These are phyloP conservation scores for Phycomyces nitens DNA, from an alignment of 192 early-diverging fungal genomes.

Conservation along the genomic window DNA sequence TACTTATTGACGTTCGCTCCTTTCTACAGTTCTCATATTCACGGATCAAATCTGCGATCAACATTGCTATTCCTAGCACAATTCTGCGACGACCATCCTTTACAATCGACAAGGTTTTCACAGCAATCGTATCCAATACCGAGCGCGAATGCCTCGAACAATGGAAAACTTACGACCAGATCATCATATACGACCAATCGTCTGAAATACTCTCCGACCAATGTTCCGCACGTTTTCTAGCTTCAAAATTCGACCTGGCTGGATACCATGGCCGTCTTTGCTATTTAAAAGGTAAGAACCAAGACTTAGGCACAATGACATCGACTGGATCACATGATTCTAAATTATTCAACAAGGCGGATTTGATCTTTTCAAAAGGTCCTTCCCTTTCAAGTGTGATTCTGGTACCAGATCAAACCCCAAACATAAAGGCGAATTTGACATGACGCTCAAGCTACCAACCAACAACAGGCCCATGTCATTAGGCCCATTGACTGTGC, in stretches of 20 bases:
- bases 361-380: slow-evolving; percentile 28
- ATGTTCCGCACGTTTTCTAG: slow-evolving; percentile 43
- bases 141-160: slow-evolving; percentile 37
- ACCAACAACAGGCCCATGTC: slow-evolving; percentile 19
- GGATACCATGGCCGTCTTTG: slow-evolving; percentile 37
- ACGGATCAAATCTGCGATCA: slow-evolving; percentile 56
- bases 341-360: slow-evolving; percentile 33
- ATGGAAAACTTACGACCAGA: slow-evolving; percentile 54
- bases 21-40: slow-evolving; percentile 42
- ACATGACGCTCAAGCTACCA: slow-evolving; percentile 18
- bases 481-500: slow-evolving; percentile 34
- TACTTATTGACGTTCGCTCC: slow-evolving; percentile 61
- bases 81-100: slow-evolving; percentile 59
- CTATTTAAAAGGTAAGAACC: slow-evolving; percentile 39
- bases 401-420: background rate
- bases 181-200: slow-evolving; percentile 64
- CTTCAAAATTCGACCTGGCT: slow-evolving; percentile 57
- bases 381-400: slow-evolving; percentile 29
- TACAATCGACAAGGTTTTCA: slow-evolving; percentile 54
- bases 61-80: slow-evolving; percentile 63
- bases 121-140: slow-evolving; percentile 43
- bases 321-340: slow-evolving; percentile 5
- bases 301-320: background rate
- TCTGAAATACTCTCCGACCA: slow-evolving; percentile 42
- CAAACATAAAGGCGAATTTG: background rate